These are phyloP conservation scores for Saccharomycopsis fermentans DNA, from an alignment of 805 yeast genomes.

Conservation along the genomic window DNA sequence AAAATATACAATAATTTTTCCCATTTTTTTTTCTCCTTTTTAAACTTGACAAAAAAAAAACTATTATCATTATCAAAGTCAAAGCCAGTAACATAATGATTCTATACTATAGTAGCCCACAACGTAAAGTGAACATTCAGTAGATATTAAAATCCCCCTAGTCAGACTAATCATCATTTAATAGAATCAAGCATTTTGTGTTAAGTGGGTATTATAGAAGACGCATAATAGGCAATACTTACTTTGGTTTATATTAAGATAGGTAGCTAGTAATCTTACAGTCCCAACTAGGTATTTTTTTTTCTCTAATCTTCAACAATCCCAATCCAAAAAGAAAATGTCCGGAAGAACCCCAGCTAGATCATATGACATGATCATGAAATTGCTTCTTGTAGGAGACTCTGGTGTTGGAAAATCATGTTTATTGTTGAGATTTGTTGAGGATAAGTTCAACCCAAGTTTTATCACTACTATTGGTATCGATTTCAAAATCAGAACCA, in stretches of 20 bases:
- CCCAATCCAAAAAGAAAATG: conserved; percentile 4
- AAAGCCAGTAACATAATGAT: not conserved
- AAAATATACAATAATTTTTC: not conserved
- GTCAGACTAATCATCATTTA: no score
- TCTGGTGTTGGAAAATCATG: conserved; percentile 89
- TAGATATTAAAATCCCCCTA: no score
- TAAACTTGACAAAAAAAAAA: not conserved
- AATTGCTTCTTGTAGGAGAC: conserved; percentile 87
- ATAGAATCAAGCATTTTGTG: no score
- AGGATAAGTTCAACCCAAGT: conserved; percentile 92
- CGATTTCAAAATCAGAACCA: conserved; percentile 82
- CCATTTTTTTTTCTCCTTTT: not conserved
- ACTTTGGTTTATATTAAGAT: not conserved
- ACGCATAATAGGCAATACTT: no score
- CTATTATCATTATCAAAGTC: not conserved
- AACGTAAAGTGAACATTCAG: no score
- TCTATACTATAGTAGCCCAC: no score
- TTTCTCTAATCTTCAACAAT: not conserved
- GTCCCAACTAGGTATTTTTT: not conserved
- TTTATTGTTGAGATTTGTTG: conserved; percentile 83
- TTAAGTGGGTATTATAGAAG: no score
- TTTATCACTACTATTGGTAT: conserved; percentile 97
- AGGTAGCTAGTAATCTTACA: not conserved
- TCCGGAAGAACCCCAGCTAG: conserved; percentile 27
- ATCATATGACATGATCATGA: conserved; percentile 84